These are phyloP conservation scores for Candida sp. DNA, from an alignment of 1,139 yeast species.

Conservation along the genomic window DNA sequence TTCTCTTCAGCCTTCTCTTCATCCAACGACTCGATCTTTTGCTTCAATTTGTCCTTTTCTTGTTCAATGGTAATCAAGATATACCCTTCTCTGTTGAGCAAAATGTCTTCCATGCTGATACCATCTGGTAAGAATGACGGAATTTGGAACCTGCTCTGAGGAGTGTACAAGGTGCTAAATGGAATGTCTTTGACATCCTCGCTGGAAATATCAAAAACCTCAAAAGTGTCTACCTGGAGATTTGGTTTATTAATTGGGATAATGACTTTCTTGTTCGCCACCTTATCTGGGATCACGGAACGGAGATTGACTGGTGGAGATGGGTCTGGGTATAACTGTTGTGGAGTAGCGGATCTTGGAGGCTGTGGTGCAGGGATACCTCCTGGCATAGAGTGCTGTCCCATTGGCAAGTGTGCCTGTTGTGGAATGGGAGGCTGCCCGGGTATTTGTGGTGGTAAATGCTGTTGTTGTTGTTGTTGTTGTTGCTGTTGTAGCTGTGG, in stretches of 20 bases:
- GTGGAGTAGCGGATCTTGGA: conserved; percentile 14
- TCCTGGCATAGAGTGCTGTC: conserved; percentile 10
- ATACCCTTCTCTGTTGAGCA: conserved; percentile 52
- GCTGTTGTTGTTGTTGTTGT: conserved; percentile 4
- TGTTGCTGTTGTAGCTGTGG: conserved; percentile 1
- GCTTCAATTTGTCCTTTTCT: conserved; percentile 25
- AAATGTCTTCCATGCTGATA: conserved; percentile 66
- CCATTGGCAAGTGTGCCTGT: conserved; percentile 16
- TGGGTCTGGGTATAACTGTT: conserved; percentile 39
- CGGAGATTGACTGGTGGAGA: conserved; percentile 29
- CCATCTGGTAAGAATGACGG: conserved; percentile 84
- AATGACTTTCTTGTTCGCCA: conserved; percentile 37
- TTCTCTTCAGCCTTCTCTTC: conserved; percentile 24
- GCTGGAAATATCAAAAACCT: conserved; percentile 52
- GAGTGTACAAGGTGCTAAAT: conserved; percentile 55
- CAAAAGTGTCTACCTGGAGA: conserved; percentile 67
- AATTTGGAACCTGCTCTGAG: conserved; percentile 62
- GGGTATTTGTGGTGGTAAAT: conserved; percentile 1
- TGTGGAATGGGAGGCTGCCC: conserved; percentile 1
- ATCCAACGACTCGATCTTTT: conserved; percentile 21
- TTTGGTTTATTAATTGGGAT: conserved; percentile 67
- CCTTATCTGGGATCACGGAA: conserved; percentile 26
- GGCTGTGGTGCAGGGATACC: conserved; percentile 11
- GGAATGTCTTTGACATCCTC: conserved; percentile 47
- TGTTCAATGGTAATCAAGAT: conserved; percentile 37